These are phyloP conservation scores for Aegilops tauschii DNA, from an alignment of 176 grass and related monocot genomes.

Conservation along the genomic window DNA sequence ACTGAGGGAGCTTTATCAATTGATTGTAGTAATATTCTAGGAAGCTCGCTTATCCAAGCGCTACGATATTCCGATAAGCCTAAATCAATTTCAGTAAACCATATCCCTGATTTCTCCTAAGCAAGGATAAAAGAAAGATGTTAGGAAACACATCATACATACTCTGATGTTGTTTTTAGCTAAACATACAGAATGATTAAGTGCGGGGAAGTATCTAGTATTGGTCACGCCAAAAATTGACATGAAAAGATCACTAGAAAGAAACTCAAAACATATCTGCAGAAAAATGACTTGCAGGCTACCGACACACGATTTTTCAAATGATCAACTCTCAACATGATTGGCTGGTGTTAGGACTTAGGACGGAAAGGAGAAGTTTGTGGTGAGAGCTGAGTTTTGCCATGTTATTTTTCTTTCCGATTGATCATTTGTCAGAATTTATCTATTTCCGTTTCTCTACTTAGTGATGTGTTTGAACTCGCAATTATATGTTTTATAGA, in stretches of 20 bases:
- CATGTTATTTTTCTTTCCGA: neutral
- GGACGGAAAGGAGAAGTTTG: neutral
- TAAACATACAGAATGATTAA: conserved; percentile 4
- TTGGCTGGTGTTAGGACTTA: neutral
- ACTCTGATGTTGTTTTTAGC: neutral
- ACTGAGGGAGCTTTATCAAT: conserved; percentile 53
- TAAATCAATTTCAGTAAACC: conserved; percentile 20
- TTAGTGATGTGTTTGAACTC: neutral
- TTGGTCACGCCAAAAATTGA: neutral
- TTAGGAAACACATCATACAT: conserved; percentile 17
- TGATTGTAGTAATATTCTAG: conserved; percentile 52
- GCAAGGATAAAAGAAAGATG: neutral
- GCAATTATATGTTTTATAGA: neutral
- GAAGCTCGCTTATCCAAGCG: conserved; percentile 56
- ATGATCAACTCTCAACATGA: conserved; percentile 1
- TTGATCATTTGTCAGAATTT: neutral
- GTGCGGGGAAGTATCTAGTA: neutral
- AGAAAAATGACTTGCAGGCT: neutral
- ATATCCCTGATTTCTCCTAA: conserved; percentile 35
- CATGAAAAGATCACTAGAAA: neutral
- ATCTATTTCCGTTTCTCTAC: neutral
- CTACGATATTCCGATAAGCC: conserved; percentile 40
- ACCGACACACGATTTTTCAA: neutral
- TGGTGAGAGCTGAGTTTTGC: neutral
- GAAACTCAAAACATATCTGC: neutral